Conservation (phyloP, 2,329 filamentous ascomycete species). For the Paecilomyces fulvus region DNA sequence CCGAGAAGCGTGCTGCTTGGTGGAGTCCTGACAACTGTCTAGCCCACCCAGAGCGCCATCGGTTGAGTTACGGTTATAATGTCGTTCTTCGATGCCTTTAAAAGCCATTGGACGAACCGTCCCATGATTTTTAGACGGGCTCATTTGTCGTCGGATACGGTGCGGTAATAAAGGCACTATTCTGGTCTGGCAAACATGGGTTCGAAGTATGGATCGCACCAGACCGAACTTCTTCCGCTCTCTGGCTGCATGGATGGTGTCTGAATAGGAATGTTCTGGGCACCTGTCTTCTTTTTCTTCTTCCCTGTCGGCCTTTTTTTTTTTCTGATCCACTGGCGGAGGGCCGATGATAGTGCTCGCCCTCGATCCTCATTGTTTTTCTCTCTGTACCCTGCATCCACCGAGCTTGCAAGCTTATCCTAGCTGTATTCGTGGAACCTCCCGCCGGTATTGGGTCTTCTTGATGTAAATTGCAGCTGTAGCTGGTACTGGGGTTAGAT, state of each 20-base stretch:
- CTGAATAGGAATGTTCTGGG: neutral
- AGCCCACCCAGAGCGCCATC: conserved; percentile 10
- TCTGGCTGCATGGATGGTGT: neutral
- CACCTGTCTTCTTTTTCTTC: neutral
- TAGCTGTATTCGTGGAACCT: neutral
- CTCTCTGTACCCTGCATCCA: neutral
- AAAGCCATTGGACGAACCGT: neutral
- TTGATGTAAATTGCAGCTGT: conserved; percentile 13
- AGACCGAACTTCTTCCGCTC: neutral
- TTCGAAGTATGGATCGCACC: neutral
- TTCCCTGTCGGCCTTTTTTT: neutral
- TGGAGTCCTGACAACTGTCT: conserved; percentile 18
- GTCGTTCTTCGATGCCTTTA: conserved; percentile 3
- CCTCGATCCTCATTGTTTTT: conserved; percentile 1
- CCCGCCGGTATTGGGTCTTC: conserved; percentile 8
- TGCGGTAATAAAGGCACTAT: neutral
- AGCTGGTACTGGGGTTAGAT: conserved; percentile 9
- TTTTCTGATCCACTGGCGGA: conserved; percentile 1
- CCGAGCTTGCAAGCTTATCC: neutral
- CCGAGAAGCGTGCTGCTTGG: conserved; percentile 11
- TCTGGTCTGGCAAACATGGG: conserved; percentile 1
- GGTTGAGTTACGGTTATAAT: neutral
- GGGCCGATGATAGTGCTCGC: neutral
- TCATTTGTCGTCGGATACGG: neutral
- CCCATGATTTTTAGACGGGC: neutral